Evolutionary conservation across 139 green algal genomes (phyloP).

Genomic region (Dunaliella primolecta): DNA sequence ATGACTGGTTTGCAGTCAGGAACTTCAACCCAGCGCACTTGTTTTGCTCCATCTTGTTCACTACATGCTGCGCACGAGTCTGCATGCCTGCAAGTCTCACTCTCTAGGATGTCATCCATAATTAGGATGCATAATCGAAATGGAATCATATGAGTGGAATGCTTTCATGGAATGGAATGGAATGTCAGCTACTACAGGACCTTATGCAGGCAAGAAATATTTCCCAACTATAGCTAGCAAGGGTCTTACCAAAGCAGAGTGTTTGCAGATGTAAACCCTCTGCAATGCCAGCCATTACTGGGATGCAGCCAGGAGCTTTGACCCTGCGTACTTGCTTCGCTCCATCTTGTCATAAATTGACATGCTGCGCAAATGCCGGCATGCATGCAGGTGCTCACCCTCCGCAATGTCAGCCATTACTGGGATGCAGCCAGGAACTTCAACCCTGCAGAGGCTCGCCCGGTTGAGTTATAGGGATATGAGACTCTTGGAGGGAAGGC

Average conservation of each 20-base stretch:
- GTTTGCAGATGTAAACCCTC: conserved; percentile 50
- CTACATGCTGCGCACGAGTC: no score
- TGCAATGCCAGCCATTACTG: conserved; percentile 12
- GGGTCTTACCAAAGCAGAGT: no score
- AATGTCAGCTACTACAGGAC: no score
- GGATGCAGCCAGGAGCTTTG: not conserved
- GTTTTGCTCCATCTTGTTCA: not conserved
- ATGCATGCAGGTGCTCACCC: conserved; percentile 42
- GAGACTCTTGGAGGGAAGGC: no score
- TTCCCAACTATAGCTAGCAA: no score
- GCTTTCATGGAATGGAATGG: no score
- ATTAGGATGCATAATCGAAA: conserved; percentile 88
- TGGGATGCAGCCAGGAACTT: conserved; percentile 73
- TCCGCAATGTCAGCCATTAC: conserved; percentile 73
- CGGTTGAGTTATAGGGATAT: not conserved
- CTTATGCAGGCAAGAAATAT: no score
- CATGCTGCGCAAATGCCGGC: no score
- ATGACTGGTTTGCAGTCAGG: conserved; percentile 82
- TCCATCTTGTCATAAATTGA: no score
- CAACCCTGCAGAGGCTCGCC: conserved; percentile 35
- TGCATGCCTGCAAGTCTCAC: conserved; percentile 42
- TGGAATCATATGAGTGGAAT: no score
- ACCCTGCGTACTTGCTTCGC: not conserved
- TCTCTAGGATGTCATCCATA: conserved; percentile 68
- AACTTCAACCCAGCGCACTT: conserved; percentile 35